Percentiles rank a stretch among this genome's conserved stretches.
phyloP scores from a whole-genome alignment of 208 protist species.

The Acanthamoeba healyi region DNA sequence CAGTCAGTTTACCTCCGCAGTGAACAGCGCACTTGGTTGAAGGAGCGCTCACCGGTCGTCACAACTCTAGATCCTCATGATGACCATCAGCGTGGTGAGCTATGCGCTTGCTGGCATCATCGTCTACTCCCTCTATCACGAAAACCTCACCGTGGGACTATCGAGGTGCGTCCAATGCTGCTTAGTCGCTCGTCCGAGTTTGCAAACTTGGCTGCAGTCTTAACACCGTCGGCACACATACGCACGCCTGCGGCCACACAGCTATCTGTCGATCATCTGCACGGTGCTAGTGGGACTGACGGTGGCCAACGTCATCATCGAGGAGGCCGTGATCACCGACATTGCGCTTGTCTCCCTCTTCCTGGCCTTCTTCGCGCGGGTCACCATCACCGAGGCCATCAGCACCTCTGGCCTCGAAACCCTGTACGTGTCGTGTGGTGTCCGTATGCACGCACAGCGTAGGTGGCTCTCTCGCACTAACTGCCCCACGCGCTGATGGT shows the following conservation, averaged over 20 bases:
- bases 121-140: neutral
- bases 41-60: too few species aligned
- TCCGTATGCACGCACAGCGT: too few species aligned
- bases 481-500: too few species aligned
- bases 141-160: neutral
- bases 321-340: conserved; percentile 63
- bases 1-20: neutral
- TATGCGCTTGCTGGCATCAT: neutral
- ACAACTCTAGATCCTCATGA: neutral
- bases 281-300: conserved; percentile 48
- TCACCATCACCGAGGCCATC: conserved; percentile 4
- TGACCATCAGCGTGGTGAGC: neutral
- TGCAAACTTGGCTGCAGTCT: neutral
- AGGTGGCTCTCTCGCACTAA: too few species aligned
- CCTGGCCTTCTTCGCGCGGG: conserved; percentile 31
- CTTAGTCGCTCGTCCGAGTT: neutral
- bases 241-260: neutral
- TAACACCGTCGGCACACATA: neutral
- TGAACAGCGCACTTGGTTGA: neutral
- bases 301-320: conserved; percentile 47
- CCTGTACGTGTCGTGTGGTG: too few species aligned
- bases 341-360: conserved; percentile 50
- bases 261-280: conserved; percentile 60
- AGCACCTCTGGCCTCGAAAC: neutral
- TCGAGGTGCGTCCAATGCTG: neutral